These are phyloP conservation scores for Hamamelis virginiana DNA, from an alignment of 164 flowering plant species.

Conservation along the genomic window DNA sequence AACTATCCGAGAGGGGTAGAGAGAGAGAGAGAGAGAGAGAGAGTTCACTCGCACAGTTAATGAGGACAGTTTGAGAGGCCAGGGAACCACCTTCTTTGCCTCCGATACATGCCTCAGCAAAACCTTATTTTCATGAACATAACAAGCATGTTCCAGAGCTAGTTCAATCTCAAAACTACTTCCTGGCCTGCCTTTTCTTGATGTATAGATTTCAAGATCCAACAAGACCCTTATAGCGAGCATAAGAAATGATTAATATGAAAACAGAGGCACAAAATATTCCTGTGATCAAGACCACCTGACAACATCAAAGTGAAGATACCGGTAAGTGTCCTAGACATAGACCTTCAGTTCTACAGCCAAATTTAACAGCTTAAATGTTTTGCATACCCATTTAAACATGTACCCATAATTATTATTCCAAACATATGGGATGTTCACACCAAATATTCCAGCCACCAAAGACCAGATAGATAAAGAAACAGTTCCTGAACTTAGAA, in stretches of 20 bases:
- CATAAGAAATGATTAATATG: slow-evolving; percentile 39
- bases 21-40: no score
- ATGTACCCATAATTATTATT: slow-evolving; percentile 60
- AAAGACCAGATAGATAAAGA: slow-evolving; percentile 75
- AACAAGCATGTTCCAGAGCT: no score
- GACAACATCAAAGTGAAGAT: slow-evolving; percentile 2
- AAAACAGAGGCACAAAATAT: slow-evolving; percentile 29
- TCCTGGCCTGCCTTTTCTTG: neutral
- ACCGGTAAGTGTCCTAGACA: neutral
- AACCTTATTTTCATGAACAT: no score
- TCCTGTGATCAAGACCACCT: slow-evolving; percentile 62
- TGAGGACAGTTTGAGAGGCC: no score
- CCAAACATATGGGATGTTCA: slow-evolving; percentile 94
- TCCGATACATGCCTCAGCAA: no score
- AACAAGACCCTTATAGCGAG: slow-evolving; percentile 57
- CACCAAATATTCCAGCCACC: slow-evolving; percentile 87
- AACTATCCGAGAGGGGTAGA: no score
- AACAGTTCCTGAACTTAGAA: slow-evolving; percentile 84
- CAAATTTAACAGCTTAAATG: neutral
- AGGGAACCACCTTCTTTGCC: no score
- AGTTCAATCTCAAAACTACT: no score
- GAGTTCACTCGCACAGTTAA: no score
- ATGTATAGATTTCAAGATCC: slow-evolving; percentile 42
- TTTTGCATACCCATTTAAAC: slow-evolving; percentile 80
- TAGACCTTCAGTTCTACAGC: neutral